Conservation (phyloP, 192 early-diverging fungal genomes). For the Coemansia sp. region DNA sequence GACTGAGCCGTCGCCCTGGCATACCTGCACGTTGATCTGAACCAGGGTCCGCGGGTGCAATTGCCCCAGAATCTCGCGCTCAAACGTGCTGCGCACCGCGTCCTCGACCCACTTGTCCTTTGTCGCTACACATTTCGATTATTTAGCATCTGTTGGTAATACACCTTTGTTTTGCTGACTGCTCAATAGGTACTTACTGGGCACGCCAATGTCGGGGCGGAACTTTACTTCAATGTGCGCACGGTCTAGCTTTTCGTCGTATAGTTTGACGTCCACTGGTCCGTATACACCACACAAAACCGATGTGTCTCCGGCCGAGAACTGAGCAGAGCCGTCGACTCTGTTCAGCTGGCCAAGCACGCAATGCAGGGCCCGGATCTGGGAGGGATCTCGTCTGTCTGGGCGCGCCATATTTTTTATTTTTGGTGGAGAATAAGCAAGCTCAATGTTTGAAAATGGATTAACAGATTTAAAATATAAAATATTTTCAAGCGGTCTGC, state of each 20-base stretch:
- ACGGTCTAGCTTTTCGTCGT: constrained; percentile 87
- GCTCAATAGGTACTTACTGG: constrained; percentile 20
- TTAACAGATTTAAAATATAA: constrained; percentile 7
- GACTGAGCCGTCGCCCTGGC: constrained; percentile 83
- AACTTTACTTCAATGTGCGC: constrained; percentile 81
- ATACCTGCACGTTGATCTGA: constrained; percentile 83
- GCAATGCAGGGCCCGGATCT: constrained; percentile 73
- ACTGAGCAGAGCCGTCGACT: constrained; percentile 85
- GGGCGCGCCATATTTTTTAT: constrained; percentile 39
- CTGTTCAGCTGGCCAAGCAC: constrained; percentile 68
- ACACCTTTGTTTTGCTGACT: neutral
- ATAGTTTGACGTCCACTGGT: constrained; percentile 79
- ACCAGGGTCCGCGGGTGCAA: constrained; percentile 86
- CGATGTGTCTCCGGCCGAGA: constrained; percentile 72
- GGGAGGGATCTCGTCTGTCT: constrained; percentile 56
- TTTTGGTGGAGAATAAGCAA: neutral
- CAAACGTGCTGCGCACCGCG: constrained; percentile 69
- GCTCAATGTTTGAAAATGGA: neutral
- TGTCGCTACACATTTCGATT: constrained; percentile 33
- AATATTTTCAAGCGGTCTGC: neutral
- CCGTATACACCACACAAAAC: constrained; percentile 83
- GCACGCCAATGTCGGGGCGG: constrained; percentile 64
- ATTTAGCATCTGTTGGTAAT: neutral
- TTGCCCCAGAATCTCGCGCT: constrained; percentile 70
- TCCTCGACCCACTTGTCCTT: constrained; percentile 75